A percentile compares a stretch with the other conserved stretches of the same genome.
Conservation (phyloP, 1,284 basidiomycete species). For the Fistulina hepatica region DNA sequence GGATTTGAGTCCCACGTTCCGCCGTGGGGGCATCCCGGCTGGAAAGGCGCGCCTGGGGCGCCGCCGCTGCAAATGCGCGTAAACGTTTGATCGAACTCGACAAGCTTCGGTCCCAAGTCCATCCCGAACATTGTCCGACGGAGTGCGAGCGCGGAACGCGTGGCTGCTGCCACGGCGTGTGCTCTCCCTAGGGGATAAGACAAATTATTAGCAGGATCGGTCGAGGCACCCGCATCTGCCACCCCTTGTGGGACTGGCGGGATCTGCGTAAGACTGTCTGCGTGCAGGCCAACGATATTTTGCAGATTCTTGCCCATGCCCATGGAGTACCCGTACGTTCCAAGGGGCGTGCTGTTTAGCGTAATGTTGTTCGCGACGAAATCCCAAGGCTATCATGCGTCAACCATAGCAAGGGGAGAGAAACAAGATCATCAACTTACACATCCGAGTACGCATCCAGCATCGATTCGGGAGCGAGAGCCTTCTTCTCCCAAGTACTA, state of each 20-base stretch:
- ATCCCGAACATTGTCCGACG: no score
- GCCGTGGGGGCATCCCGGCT: constrained; percentile 7
- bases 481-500: constrained; percentile 87
- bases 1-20: neutral
- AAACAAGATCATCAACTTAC: constrained; percentile 32
- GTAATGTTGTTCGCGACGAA: constrained; percentile 51
- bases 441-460: constrained; percentile 73
- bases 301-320: constrained; percentile 77
- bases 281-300: constrained; percentile 55
- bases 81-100: constrained; percentile 55
- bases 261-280: constrained; percentile 34
- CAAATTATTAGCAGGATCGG: no score
- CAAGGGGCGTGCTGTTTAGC: constrained; percentile 53
- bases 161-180: no score
- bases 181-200: no score
- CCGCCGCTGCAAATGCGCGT: constrained; percentile 71
- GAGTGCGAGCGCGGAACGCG: no score
- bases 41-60: constrained; percentile 72
- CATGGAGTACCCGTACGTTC: constrained; percentile 68
- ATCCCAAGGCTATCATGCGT: constrained; percentile 76
- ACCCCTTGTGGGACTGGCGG: no score
- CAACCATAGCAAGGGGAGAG: constrained; percentile 6
- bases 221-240: no score
- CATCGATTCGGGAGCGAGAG: constrained; percentile 59
- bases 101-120: constrained; percentile 51